phyloP scores from a whole-genome alignment of 2,329 filamentous ascomycete genomes.

The Penicillium sp. region DNA sequence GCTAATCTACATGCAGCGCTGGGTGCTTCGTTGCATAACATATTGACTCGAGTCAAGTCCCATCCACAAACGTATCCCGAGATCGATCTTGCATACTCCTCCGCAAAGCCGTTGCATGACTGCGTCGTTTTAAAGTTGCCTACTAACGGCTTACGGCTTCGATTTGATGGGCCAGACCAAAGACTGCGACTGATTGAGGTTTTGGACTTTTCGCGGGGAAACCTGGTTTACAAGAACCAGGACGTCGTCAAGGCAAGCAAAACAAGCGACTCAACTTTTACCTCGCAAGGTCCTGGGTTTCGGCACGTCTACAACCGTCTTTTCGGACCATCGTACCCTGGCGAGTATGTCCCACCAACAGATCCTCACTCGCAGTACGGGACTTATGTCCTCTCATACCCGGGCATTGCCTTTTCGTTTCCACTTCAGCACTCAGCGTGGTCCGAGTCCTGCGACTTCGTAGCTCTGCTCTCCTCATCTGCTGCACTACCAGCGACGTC shows the following conservation, averaged over 20 bases:
- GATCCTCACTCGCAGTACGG: conserved; percentile 53
- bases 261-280: conserved; percentile 25
- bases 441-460: conserved; percentile 69
- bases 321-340: conserved; percentile 89
- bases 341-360: conserved; percentile 73
- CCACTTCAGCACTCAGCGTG: conserved; percentile 68
- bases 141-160: conserved; percentile 78
- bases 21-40: conserved; percentile 84
- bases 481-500: conserved; percentile 70
- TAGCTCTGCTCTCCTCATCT: conserved; percentile 74
- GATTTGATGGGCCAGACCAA: conserved; percentile 91
- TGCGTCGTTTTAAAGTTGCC: conserved; percentile 72
- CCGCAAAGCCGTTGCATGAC: conserved; percentile 64
- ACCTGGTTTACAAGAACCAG: conserved; percentile 73
- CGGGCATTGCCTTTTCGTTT: conserved; percentile 90
- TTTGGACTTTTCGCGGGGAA: conserved; percentile 78
- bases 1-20: conserved; percentile 55
- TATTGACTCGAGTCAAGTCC: conserved; percentile 79
- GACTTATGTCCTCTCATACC: conserved; percentile 87
- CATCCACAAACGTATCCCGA: conserved; percentile 76
- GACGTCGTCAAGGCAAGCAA: conserved; percentile 62
- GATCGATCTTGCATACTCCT: conserved; percentile 75
- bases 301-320: conserved; percentile 85
- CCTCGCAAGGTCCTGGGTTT: conserved; percentile 64
- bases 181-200: conserved; percentile 86